Evolutionary conservation across 2,329 filamentous ascomycete species (phyloP), one percentile per base, ranked within the genome.

Genomic region (Alternaria ethzedia): DNA sequence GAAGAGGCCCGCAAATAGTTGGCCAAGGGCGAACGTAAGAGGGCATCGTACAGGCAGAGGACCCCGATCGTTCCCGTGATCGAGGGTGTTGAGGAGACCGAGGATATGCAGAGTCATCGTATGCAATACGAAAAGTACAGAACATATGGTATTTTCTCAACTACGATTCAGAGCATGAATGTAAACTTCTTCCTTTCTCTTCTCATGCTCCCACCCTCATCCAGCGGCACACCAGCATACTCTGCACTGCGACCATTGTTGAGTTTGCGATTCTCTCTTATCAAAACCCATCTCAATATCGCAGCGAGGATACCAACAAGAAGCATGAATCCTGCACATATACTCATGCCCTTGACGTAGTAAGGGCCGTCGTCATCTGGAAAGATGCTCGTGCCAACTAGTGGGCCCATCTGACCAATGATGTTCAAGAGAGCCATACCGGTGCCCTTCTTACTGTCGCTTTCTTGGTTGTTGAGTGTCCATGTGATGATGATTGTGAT

Each of bases 401-500:
- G 80, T 2, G 93, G 92, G 0, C 93, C 93, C 67, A 89, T 90
- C 80, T 96, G 93, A 1, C 93, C 94, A 13, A 97, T 85, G 36
- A 93, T 74, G 78, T 97, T 94, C 74, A 97, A 79, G 30, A 97
- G 84, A 1, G 91, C 92, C 73, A 97, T 92, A 2, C 91, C 92
- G 2, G 88, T 88, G 0, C 92, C 92, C 69, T 91, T 91, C 7
- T 88, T 87, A 55, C 87, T 87, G 65, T 90, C 88, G 12, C 84
- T 88, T 57, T 86, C 82, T 75, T 96, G 92, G 78, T 97, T 97
- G 76, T 97, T 96, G 74, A 97, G 87, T 36, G 88, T 92, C 94
- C 94, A 97, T 2, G 92, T 91, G 60, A 97, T 91, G 69, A 94
- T 90, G 30, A 97, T 85, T 0, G 93, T 93, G 61, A 97, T 91